A percentile compares a stretch with the other conserved stretches of the same genome.
Conservation (phyloP, 176 grass and related monocot genomes). For the Cenchrus fungigraminus region DNA sequence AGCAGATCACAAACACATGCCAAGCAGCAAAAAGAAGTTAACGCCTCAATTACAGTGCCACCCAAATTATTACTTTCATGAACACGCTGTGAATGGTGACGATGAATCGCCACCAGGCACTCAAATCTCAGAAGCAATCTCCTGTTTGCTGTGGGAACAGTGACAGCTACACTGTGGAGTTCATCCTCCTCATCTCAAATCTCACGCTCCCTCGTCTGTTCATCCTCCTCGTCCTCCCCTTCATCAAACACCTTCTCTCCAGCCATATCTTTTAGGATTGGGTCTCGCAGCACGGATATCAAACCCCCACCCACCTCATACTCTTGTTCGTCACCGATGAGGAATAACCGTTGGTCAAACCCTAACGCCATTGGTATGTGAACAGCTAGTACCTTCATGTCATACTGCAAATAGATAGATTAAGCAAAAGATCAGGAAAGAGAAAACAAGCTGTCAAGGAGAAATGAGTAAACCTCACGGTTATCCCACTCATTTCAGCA, state of each 20-base stretch:
- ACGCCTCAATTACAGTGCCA: constrained; percentile 7
- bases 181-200: constrained; percentile 49
- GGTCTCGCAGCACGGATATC: constrained; percentile 86
- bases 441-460: background rate
- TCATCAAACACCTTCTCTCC: constrained; percentile 96
- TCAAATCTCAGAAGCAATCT: constrained; percentile 36
- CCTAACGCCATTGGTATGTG: constrained; percentile 93
- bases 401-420: constrained; percentile 60
- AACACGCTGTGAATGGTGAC: constrained; percentile 20
- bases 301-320: constrained; percentile 93
- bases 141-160: constrained; percentile 14
- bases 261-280: constrained; percentile 87
- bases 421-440: constrained; percentile 3
- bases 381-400: constrained; percentile 89
- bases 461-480: background rate
- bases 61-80: constrained; percentile 45
- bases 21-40: background rate
- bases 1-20: background rate
- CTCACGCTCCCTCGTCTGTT: constrained; percentile 62
- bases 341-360: constrained; percentile 78
- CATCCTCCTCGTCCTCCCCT: constrained; percentile 83
- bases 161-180: constrained; percentile 16
- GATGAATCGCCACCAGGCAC: constrained; percentile 12
- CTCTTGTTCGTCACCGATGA: constrained; percentile 83
- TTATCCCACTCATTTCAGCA: background rate